A percentile compares a stretch with the other conserved stretches of the same genome.
Evolutionary conservation across 371 early-diverging fungal genomes (phyloP).

Genomic region (Apophysomyces sp.): DNA sequence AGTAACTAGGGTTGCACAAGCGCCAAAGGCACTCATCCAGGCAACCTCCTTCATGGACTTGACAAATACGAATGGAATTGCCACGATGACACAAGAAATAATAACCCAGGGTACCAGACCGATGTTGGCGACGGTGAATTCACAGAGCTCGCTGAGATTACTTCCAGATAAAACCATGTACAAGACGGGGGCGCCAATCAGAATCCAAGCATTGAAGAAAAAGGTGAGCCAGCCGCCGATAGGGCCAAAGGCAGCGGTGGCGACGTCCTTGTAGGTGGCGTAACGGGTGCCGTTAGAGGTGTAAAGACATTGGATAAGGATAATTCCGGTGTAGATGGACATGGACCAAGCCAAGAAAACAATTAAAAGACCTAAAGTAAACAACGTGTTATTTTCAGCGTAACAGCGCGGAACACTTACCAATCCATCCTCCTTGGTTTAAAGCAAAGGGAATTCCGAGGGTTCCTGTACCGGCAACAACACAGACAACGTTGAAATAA

Average conservation of each 20-base stretch:
- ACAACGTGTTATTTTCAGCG: too few species aligned
- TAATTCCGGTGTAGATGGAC: slow-evolving; percentile 52
- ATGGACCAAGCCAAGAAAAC: slow-evolving; percentile 74
- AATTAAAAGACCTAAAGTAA: slow-evolving; percentile 54
- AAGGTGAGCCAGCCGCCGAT: slow-evolving; percentile 43
- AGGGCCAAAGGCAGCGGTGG: slow-evolving; percentile 35
- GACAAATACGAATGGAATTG: slow-evolving; percentile 55
- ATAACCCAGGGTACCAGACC: slow-evolving; percentile 65
- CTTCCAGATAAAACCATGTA: slow-evolving; percentile 57
- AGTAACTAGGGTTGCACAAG: slow-evolving; percentile 76
- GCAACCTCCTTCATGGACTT: slow-evolving; percentile 66
- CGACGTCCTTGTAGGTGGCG: slow-evolving; percentile 42
- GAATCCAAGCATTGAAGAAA: slow-evolving; percentile 61
- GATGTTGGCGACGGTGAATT: slow-evolving; percentile 37
- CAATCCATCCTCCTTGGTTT: slow-evolving; percentile 81
- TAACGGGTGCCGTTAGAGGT: slow-evolving; percentile 33
- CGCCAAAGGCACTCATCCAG: slow-evolving; percentile 70
- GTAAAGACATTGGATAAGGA: slow-evolving; percentile 35
- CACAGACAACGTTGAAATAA: slow-evolving; percentile 72
- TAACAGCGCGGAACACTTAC: too few species aligned
- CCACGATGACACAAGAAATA: slow-evolving; percentile 53
- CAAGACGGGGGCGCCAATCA: slow-evolving; percentile 53
- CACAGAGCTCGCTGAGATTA: slow-evolving; percentile 44
- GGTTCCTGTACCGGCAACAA: slow-evolving; percentile 85
- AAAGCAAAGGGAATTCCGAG: slow-evolving; percentile 83